These are phyloP conservation scores for Aspergillus tamarii DNA, from an alignment of 2,329 filamentous ascomycete species.

Conservation along the genomic window DNA sequence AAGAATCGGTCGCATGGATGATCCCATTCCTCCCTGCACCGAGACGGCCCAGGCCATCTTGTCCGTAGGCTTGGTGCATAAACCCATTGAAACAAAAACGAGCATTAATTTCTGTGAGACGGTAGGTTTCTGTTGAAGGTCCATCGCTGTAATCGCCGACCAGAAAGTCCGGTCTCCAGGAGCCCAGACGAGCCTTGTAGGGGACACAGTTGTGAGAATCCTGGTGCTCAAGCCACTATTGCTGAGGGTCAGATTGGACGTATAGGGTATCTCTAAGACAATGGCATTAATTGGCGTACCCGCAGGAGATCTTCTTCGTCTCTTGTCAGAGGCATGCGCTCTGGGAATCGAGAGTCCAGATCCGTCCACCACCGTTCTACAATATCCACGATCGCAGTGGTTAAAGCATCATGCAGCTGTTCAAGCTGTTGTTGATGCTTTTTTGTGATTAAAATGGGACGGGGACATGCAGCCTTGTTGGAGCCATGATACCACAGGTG, in stretches of 20 bases:
- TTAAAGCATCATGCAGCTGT: conserved; percentile 24
- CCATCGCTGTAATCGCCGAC: conserved; percentile 11
- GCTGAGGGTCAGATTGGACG: background rate
- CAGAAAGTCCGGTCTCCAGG: conserved; percentile 35
- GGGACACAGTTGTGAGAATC: background rate
- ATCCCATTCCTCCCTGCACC: conserved; percentile 4
- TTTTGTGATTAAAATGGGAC: conserved; percentile 6
- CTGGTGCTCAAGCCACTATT: conserved; percentile 1
- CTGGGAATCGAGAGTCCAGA: conserved; percentile 22
- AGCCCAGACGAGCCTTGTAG: conserved; percentile 16
- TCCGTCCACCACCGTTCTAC: conserved; percentile 35
- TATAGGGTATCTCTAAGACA: background rate
- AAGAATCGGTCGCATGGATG: conserved; percentile 7
- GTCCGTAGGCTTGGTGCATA: conserved; percentile 14
- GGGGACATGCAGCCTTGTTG: conserved; percentile 1
- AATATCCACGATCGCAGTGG: conserved; percentile 28
- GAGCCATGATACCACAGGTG: conserved; percentile 7
- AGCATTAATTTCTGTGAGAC: conserved; percentile 31
- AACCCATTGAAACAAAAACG: conserved; percentile 29
- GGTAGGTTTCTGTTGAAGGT: conserved; percentile 9
- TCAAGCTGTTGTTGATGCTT: conserved; percentile 11
- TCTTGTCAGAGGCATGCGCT: conserved; percentile 31
- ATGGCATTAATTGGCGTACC: background rate
- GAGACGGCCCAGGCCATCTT: conserved; percentile 11
- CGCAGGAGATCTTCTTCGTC: conserved; percentile 27